Percentiles rank a stretch among this genome's conserved stretches.
These are phyloP conservation scores for Ziziphus jujuba DNA, from an alignment of 306 rosid species.

Conservation along the genomic window DNA sequence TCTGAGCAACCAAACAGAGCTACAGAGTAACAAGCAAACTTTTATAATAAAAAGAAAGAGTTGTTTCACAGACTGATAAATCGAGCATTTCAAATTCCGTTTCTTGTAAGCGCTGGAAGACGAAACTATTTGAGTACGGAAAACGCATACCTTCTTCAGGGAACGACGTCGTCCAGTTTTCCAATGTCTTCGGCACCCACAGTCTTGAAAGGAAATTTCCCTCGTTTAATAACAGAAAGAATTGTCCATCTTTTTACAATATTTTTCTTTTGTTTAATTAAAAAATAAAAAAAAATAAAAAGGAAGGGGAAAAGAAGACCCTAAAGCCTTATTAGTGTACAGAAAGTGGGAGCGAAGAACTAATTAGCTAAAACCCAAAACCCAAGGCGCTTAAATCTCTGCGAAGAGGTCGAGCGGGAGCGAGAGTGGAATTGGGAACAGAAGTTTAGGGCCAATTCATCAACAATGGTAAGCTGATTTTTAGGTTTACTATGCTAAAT, in stretches of 20 bases:
- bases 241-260: too few species aligned
- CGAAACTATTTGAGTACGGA: too few species aligned
- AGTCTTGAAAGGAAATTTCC: conserved; percentile 14
- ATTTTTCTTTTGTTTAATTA: too few species aligned
- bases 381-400: background rate
- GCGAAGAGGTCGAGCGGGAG: background rate
- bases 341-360: background rate
- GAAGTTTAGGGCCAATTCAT: background rate
- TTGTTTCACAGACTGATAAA: too few species aligned
- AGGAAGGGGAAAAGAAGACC: too few species aligned
- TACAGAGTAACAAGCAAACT: background rate
- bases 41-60: too few species aligned
- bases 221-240: conserved; percentile 2
- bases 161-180: background rate
- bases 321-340: background rate
- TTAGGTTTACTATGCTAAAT: background rate
- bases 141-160: too few species aligned
- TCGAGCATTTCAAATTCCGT: too few species aligned
- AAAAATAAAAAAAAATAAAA: too few species aligned
- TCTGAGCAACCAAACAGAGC: conserved; percentile 1
- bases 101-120: too few species aligned
- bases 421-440: too few species aligned
- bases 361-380: background rate
- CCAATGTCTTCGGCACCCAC: background rate
- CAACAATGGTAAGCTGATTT: conserved; percentile 31